A percentile compares a stretch with the other conserved stretches of the same genome.
phyloP scores from a whole-genome alignment of 176 grass and related monocot species.

The Carex pumila region DNA sequence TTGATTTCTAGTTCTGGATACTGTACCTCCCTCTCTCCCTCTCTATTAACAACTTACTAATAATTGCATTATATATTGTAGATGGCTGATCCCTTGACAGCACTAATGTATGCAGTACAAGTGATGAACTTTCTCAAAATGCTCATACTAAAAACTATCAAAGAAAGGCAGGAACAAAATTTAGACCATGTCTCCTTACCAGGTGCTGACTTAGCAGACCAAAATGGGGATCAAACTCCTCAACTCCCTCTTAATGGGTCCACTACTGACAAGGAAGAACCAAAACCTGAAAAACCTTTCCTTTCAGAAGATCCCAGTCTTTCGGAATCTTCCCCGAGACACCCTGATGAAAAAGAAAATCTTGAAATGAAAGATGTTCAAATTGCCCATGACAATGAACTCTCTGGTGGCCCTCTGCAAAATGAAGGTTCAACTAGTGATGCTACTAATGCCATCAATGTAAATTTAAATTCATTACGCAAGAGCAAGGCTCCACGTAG shows the following conservation, averaged over 20 bases:
- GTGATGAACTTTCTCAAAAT: constrained; percentile 93
- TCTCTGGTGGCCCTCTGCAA: constrained; percentile 12
- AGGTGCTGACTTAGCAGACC: constrained; percentile 37
- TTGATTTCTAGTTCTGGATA: background rate
- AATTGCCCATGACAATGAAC: constrained; percentile 21
- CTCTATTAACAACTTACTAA: background rate
- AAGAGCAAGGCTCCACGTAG: constrained; percentile 38
- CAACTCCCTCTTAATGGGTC: constrained; percentile 27
- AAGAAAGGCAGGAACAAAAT: constrained; percentile 56
- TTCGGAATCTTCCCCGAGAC: constrained; percentile 9
- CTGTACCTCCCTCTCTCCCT: background rate
- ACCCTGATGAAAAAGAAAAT: constrained; percentile 7
- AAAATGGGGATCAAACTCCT: constrained; percentile 50
- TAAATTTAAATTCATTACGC: constrained; percentile 18
- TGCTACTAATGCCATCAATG: constrained; percentile 15
- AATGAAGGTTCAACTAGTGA: constrained; percentile 29
- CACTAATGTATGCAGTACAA: constrained; percentile 85
- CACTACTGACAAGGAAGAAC: constrained; percentile 42
- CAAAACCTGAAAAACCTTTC: constrained; percentile 21
- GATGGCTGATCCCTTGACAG: constrained; percentile 88
- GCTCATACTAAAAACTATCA: constrained; percentile 63
- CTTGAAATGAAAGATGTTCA: constrained; percentile 21
- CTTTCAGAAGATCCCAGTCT: constrained; percentile 20
- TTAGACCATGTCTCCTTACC: constrained; percentile 27
- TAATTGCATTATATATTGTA: constrained; percentile 13